phyloP scores from a whole-genome alignment of 139 green algal species.

The Pleodorina starrii region DNA sequence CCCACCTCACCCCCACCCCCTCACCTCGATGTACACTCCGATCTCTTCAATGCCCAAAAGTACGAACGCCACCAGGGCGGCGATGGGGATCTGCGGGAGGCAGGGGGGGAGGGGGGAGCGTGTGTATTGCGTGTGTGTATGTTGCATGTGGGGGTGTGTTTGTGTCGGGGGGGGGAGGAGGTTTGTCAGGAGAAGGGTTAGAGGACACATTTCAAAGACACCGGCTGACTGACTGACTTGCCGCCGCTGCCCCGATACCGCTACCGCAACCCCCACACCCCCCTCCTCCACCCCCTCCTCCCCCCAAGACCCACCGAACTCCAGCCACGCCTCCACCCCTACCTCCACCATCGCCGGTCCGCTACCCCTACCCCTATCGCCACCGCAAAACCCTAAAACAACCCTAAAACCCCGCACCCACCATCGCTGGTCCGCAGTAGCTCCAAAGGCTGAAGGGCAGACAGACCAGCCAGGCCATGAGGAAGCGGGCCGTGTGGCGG shows the following conservation, averaged over 20 bases:
- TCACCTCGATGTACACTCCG: slow-evolving; percentile 71
- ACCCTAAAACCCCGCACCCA: not conserved
- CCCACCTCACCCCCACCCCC: not conserved
- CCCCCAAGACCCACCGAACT: too few relatives aligned
- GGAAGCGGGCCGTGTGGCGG: slow-evolving; percentile 65
- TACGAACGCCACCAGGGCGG: slow-evolving; percentile 71
- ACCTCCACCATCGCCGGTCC: too few relatives aligned
- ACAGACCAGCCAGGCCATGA: slow-evolving; percentile 63
- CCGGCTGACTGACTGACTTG: not conserved
- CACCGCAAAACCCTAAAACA: too few relatives aligned
- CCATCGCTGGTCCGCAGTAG: slow-evolving; percentile 57
- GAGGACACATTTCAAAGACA: not conserved
- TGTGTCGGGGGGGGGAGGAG: not conserved
- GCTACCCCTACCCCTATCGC: too few relatives aligned
- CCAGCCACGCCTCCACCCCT: too few relatives aligned
- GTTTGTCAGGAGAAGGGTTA: not conserved
- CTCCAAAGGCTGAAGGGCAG: slow-evolving; percentile 78
- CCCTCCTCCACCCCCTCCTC: not conserved
- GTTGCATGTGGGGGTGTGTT: not conserved
- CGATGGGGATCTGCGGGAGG: slow-evolving; percentile 47
- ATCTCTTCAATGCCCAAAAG: slow-evolving; percentile 81
- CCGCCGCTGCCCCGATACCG: too few relatives aligned
- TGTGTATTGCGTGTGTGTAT: not conserved
- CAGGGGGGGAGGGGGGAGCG: not conserved
- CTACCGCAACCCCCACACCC: not conserved